Evolutionary conservation across 345 rosid genomes (phyloP), one percentile per base, ranked within the genome.

Genomic region (Theobroma cacao): DNA sequence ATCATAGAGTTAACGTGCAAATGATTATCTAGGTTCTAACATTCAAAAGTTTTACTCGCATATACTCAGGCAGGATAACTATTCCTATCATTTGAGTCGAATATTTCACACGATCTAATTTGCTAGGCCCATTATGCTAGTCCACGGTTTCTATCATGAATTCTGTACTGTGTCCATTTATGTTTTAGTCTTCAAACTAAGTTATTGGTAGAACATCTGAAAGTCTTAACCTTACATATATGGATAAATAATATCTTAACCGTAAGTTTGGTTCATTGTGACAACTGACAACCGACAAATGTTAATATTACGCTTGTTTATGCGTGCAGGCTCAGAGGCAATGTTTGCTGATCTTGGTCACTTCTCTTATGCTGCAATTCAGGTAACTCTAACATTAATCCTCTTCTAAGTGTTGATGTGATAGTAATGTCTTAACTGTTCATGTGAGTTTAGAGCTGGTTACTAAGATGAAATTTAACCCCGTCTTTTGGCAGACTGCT

Each of bases 291-390:
- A 60, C 26, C 77, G 17, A 60, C 60, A 20, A 11, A 33, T 72
- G 4, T 28, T 31, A 50, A 34, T 53, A 17, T 12, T 43, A 12
- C 41, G 15, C 17, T 43, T 72, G 72, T 38, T 56, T 72, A 3
- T 50, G 10, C 55, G 14, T 91, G 84, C 91, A 97, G 99, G 99
- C 61, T 93, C 98, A 0, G 99, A 97, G 84, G 99, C 99, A 38
- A 97, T 97, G 99, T 97, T 94, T 88, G 98, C 99, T 82, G 99
- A 97, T 90, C 98, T 97, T 75, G 99, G 99, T 71, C 99, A 97
- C 87, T 97, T 97, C 91, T 88, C 93, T 64, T 97, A 94, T 61
- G 81, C 88, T 58, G 98, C 99, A 82, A 94, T 97, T 84, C 99
- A 93, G 93, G 97, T 76, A 75, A 59, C 82, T 77, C 75, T 43